Evolutionary conservation across 2,329 filamentous ascomycete species (phyloP).

Genomic region (Alternaria sp.): DNA sequence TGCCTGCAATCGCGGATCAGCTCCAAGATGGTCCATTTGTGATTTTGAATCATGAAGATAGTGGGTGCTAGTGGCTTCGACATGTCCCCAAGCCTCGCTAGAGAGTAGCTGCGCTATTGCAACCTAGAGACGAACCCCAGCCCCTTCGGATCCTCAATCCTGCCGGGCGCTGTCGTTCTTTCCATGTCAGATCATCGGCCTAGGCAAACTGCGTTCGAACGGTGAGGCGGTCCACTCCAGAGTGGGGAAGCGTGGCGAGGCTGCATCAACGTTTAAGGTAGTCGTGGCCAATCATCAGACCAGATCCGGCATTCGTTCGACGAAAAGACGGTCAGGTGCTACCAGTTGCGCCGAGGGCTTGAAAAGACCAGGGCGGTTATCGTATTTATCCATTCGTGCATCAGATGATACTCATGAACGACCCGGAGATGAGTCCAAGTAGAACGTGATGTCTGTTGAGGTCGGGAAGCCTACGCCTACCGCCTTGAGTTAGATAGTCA

Average conservation of each 20-base stretch:
- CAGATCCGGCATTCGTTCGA: conserved; percentile 7
- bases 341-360: conserved; percentile 19
- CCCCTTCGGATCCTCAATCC: conserved; percentile 1
- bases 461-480: background rate
- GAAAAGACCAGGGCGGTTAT: conserved; percentile 27
- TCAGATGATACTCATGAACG: conserved; percentile 39
- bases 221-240: conserved; percentile 13
- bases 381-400: conserved; percentile 24
- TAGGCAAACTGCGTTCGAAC: conserved; percentile 5
- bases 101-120: conserved; percentile 1
- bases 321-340: conserved; percentile 35
- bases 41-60: conserved; percentile 3
- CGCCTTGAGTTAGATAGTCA: background rate
- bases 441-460: conserved; percentile 7
- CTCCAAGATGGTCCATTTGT: background rate
- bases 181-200: conserved; percentile 6
- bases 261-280: conserved; percentile 26
- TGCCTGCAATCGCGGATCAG: conserved; percentile 1
- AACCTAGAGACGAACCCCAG: background rate
- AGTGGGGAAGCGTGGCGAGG: conserved; percentile 30
- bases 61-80: conserved; percentile 5
- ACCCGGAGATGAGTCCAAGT: conserved; percentile 20
- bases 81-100: conserved; percentile 2
- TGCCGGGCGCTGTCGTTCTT: background rate
- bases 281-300: conserved; percentile 33